phyloP scores from a whole-genome alignment of 768 basidiomycete genomes.

The Russula griseocarnosa region DNA sequence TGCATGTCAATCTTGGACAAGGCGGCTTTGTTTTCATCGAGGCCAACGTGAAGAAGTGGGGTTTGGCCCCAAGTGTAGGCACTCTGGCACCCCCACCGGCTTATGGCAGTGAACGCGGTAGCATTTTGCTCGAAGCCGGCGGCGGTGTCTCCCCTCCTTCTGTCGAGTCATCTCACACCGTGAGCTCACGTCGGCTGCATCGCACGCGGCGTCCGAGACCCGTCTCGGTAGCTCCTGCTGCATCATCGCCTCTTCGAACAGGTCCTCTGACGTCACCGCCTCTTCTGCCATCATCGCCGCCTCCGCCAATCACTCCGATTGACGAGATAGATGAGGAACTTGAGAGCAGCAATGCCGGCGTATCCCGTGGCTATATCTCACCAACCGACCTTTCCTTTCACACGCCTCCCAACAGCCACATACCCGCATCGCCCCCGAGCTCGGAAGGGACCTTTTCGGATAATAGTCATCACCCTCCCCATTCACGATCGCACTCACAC shows the following conservation, averaged over 20 bases:
- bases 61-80: conserved; percentile 93
- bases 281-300: conserved; percentile 47
- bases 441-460: conserved; percentile 31
- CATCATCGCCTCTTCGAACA: conserved; percentile 64
- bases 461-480: conserved; percentile 35
- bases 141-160: conserved; percentile 41
- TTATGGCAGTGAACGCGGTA: conserved; percentile 95
- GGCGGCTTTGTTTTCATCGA: conserved; percentile 99
- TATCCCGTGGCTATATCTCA: conserved; percentile 56
- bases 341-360: conserved; percentile 44
- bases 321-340: conserved; percentile 70
- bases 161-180: conserved; percentile 41
- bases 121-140: conserved; percentile 90
- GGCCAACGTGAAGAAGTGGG: conserved; percentile 99
- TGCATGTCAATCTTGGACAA: conserved; percentile 97
- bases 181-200: conserved; percentile 54
- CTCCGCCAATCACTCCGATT: conserved; percentile 75
- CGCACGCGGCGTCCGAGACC: conserved; percentile 55
- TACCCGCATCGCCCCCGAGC: conserved; percentile 43
- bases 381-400: conserved; percentile 65
- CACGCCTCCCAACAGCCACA: conserved; percentile 45
- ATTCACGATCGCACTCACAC: conserved; percentile 55
- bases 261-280: conserved; percentile 42
- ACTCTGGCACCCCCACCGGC: conserved; percentile 97
- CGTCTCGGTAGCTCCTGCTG: conserved; percentile 41